Conservation (phyloP, 768 basidiomycete species). For the Tephrocybe sp. region DNA sequence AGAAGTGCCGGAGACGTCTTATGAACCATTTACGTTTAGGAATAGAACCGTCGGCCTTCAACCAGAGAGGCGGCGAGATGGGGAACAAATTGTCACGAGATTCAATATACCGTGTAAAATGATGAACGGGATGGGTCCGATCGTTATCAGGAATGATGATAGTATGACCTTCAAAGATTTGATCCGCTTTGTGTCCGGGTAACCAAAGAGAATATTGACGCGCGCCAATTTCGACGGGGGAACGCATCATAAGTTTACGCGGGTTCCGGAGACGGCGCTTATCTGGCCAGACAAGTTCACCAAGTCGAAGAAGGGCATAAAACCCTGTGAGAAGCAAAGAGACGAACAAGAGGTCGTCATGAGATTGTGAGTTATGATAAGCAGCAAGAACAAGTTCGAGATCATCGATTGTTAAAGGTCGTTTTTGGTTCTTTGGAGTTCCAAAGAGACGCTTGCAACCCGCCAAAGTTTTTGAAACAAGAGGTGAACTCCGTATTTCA, state of each 20-base stretch:
- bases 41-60: too few relatives aligned
- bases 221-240: not conserved
- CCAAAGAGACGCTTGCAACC: too few relatives aligned
- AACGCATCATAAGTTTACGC: not conserved
- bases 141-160: too few relatives aligned
- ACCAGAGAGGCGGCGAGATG: too few relatives aligned
- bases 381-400: not conserved
- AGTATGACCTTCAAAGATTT: too few relatives aligned
- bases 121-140: too few relatives aligned
- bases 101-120: too few relatives aligned
- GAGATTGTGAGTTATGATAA: not conserved
- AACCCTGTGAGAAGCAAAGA: not conserved
- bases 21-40: too few relatives aligned
- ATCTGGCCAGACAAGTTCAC: constrained; percentile 21
- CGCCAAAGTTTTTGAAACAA: not conserved
- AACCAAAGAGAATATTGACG: constrained; percentile 2
- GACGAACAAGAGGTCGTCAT: constrained; percentile 1
- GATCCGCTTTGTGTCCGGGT: constrained; percentile 19
- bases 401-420: not conserved
- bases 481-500: not conserved
- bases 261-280: constrained; percentile 5
- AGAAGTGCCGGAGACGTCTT: too few relatives aligned
- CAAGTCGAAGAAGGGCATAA: not conserved
- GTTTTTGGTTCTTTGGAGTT: too few relatives aligned
- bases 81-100: too few relatives aligned